phyloP scores from a whole-genome alignment of 108 stramenopile genomes.

The Pseudonitzschia pungens region DNA sequence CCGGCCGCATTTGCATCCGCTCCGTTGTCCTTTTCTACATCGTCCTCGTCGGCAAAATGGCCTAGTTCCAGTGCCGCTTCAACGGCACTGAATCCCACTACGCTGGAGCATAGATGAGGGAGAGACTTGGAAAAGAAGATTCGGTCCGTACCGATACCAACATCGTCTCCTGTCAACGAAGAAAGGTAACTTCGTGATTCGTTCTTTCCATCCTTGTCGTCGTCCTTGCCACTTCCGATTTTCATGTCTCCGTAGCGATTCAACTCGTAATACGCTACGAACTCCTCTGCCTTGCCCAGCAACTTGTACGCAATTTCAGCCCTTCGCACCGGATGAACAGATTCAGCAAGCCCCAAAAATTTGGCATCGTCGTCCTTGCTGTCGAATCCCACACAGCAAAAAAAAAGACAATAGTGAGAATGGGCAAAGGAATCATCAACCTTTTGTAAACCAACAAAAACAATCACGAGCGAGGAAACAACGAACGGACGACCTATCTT shows the following conservation, averaged over 20 bases:
- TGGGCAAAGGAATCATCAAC: not conserved
- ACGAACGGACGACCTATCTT: slow-evolving; percentile 8
- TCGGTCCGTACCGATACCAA: slow-evolving; percentile 82
- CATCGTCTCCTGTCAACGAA: slow-evolving; percentile 87
- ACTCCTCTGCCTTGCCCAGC: slow-evolving; percentile 79
- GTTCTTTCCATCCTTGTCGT: slow-evolving; percentile 51
- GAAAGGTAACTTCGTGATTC: slow-evolving; percentile 74
- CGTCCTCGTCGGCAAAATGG: slow-evolving; percentile 79
- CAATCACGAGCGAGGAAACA: not conserved
- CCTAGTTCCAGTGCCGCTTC: slow-evolving; percentile 88
- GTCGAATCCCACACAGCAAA: not conserved
- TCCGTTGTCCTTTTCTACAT: slow-evolving; percentile 48
- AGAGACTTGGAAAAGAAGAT: slow-evolving; percentile 85
- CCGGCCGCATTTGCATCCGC: slow-evolving; percentile 26
- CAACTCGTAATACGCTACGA: slow-evolving; percentile 85
- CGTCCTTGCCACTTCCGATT: slow-evolving; percentile 57
- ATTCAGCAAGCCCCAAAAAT: slow-evolving; percentile 74
- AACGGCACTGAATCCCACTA: slow-evolving; percentile 88
- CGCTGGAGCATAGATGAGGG: slow-evolving; percentile 82
- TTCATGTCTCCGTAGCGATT: slow-evolving; percentile 90
- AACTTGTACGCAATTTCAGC: slow-evolving; percentile 86
- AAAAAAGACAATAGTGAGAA: not conserved
- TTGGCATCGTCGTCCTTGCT: slow-evolving; percentile 77
- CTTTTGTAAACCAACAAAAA: not conserved
- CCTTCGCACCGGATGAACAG: slow-evolving; percentile 86